Base-by-base conservation (phyloP, 305 asterid genomes). In the Rubia tinctorum region DNA sequence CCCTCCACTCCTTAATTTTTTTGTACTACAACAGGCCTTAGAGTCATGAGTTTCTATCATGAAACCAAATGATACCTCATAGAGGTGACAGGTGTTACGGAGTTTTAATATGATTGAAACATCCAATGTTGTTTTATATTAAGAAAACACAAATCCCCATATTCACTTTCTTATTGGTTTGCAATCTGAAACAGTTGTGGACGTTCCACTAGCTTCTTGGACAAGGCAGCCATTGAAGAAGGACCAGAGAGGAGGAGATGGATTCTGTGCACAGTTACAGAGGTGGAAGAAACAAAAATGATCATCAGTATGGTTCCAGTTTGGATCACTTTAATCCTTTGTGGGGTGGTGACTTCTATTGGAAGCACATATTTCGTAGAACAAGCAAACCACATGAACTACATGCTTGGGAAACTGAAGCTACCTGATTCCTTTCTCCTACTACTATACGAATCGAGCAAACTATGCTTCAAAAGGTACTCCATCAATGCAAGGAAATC, bases 351-450 rank as follows among this genome's bases (percentile, higher is more conserved):
- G 0, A 79, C 80, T 71, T 86, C 91, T 0, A 30, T 78, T 6
- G 85, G 86, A 56, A 86, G 78, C 81, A 86, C 90, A 5, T 86
- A 80, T 82, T 86, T 86, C 13, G 59, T 80, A 8, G 91, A 82
- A 63, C 91, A 86, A 80, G 88, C 87, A 0, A 82, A 66, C 69
- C 77, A 66, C 63, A 72, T 86, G 89, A 80, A 82, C 71, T 81
- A 79, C 6, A 80, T 74, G 14, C 3, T 74, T 30, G 73, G 73
- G 14, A 42, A 13, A 39, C 27, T 75, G 65, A 80, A 69, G 15
- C 78, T 80, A 12, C 89, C 89, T 17, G 73, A 72, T 76, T 66
- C 81, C 3, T 39, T 78, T 12, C 73, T 87, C 53, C 79, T 82
- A 1, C 55, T 86, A 15, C 15, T 60, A 1, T 71, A 66, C 39